phyloP scores from a whole-genome alignment of 352 stramenopile genomes.

The Pythium vanterpoolii region DNA sequence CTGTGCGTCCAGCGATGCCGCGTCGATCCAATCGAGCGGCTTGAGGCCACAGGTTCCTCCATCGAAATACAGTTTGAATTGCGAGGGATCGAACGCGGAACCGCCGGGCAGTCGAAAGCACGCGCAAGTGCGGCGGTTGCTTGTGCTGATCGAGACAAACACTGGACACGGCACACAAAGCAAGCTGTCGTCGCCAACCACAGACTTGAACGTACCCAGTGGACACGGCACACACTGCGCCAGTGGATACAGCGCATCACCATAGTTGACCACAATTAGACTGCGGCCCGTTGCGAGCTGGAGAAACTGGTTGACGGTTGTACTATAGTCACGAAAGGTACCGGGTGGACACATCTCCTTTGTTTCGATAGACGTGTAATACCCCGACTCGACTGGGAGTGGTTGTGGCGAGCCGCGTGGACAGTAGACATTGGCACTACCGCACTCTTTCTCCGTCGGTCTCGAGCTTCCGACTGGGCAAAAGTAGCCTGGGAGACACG shows the following conservation, averaged over 20 bases:
- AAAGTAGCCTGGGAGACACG: slow-evolving; percentile 66
- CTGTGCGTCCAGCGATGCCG: slow-evolving; percentile 14
- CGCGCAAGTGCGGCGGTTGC: slow-evolving; percentile 49
- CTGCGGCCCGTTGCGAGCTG: slow-evolving; percentile 41
- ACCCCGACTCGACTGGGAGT: slow-evolving; percentile 25
- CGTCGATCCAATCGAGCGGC: slow-evolving; percentile 2
- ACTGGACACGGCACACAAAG: slow-evolving; percentile 52
- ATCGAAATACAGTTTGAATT: slow-evolving; percentile 40
- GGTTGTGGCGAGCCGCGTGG: slow-evolving; percentile 26
- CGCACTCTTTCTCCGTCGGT: slow-evolving; percentile 44
- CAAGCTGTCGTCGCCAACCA: slow-evolving; percentile 35
- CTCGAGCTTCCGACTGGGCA: slow-evolving; percentile 51
- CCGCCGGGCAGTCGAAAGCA: slow-evolving; percentile 64
- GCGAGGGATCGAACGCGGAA: slow-evolving; percentile 26
- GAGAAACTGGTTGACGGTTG: slow-evolving; percentile 30
- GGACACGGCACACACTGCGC: slow-evolving; percentile 60
- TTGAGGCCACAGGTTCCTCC: slow-evolving; percentile 28
- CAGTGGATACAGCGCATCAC: slow-evolving; percentile 50
- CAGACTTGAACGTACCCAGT: slow-evolving; percentile 64
- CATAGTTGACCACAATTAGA: slow-evolving; percentile 53
- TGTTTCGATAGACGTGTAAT: slow-evolving; percentile 48
- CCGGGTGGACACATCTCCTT: slow-evolving; percentile 37
- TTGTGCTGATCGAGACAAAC: slow-evolving; percentile 37
- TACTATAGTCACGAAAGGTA: slow-evolving; percentile 27
- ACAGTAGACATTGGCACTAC: slow-evolving; percentile 44